These are phyloP conservation scores for Durio zibethinus DNA, from an alignment of 345 rosid genomes.

Conservation along the genomic window DNA sequence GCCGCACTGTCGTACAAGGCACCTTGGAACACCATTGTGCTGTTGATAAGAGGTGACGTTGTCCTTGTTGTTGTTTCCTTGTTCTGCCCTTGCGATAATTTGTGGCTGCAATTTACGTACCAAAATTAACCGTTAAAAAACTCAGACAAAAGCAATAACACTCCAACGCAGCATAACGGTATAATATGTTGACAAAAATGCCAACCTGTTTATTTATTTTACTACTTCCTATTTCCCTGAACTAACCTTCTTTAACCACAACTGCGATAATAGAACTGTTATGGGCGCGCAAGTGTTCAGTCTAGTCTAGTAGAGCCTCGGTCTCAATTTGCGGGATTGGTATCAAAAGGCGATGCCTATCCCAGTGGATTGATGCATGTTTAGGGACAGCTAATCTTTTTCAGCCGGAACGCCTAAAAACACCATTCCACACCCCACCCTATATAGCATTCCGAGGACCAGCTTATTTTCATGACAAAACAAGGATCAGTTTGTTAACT, in stretches of 20 bases:
- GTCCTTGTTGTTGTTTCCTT: constrained; percentile 9
- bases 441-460: not conserved
- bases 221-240: no score
- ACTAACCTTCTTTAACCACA: not conserved
- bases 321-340: constrained; percentile 3
- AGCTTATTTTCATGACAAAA: no score
- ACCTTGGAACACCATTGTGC: constrained; percentile 72
- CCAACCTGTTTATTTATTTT: no score
- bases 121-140: constrained; percentile 27
- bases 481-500: no score
- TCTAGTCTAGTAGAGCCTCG: no score
- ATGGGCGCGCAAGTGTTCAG: not conserved
- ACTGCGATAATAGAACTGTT: not conserved
- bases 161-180: no score
- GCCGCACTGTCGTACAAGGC: constrained; percentile 42
- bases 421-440: not conserved
- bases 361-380: no score
- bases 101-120: constrained; percentile 46
- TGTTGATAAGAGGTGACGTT: constrained; percentile 21
- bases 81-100: constrained; percentile 42
- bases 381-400: no score
- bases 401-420: no score
- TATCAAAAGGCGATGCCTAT: no score
- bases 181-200: no score
- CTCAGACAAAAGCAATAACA: no score